Evolutionary conservation across 2,329 filamentous ascomycete species (phyloP).

Genomic region (Xylaria multiplex): DNA sequence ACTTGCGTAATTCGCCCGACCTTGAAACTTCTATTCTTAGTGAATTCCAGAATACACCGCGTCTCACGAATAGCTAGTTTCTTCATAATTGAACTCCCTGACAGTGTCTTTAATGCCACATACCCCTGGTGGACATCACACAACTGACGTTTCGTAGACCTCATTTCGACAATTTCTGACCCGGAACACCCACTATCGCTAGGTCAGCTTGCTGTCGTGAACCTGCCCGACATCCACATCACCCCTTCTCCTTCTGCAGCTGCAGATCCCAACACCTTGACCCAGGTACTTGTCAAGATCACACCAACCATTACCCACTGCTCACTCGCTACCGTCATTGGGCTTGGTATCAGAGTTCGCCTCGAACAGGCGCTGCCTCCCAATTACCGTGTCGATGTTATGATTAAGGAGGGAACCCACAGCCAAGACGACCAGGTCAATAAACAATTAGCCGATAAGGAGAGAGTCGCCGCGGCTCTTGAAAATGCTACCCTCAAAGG

Average conservation of each 20-base stretch:
- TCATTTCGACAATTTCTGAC: conserved; percentile 94
- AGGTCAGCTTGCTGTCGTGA: conserved; percentile 92
- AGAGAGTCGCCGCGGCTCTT: conserved; percentile 91
- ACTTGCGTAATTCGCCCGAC: background rate
- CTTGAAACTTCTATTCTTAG: conserved; percentile 15
- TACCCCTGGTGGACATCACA: conserved; percentile 26
- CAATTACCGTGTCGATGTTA: conserved; percentile 89
- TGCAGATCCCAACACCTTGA: conserved; percentile 66
- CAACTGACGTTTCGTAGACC: conserved; percentile 65
- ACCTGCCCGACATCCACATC: conserved; percentile 92
- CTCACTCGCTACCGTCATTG: conserved; percentile 94
- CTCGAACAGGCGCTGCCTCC: conserved; percentile 91
- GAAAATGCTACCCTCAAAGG: conserved; percentile 92
- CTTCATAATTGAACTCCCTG: background rate
- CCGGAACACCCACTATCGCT: conserved; percentile 96
- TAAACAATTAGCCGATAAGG: conserved; percentile 96
- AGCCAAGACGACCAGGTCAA: conserved; percentile 94
- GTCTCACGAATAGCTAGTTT: background rate
- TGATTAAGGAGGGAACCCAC: conserved; percentile 96
- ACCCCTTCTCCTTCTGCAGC: conserved; percentile 69
- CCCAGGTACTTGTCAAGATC: conserved; percentile 83
- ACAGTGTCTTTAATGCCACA: conserved; percentile 4
- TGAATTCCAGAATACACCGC: background rate
- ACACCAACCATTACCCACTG: conserved; percentile 98
- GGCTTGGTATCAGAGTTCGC: conserved; percentile 88